Base-by-base conservation (phyloP, 2,329 filamentous ascomycete genomes). In the Decorospora gaudefroyi region DNA sequence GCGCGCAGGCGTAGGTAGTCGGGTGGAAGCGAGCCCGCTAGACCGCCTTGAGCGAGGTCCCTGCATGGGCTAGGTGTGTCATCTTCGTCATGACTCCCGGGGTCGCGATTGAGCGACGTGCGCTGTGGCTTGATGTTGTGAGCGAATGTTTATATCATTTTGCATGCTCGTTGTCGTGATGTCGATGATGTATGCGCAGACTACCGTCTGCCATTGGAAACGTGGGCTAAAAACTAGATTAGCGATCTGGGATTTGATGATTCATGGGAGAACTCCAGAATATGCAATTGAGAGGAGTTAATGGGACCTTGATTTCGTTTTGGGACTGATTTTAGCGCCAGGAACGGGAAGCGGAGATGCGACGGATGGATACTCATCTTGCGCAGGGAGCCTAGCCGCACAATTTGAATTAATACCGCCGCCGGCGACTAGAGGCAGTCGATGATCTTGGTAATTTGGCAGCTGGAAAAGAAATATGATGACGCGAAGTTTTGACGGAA, bases 21-120 rank as follows among this genome's bases (percentile, higher is more conserved):
- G 43, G 43, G 32, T 35, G 32, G 43, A 46, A 42, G 43, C 43
- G 43, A 46, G 31, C 6, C n/a, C 15, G 13, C 43, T 46, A 42
- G n/a, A 16, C 21, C 8, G 6, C 12, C 31, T 46, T 17, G 4
- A 16, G 38, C 27, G 13, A 15, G 13, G 16, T 29, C 11, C 23
- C 25, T 30, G 32, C 43, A 46, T 42, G 38, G 31, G 28, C 19
- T 4, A 26, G 16, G 16, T 11, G 36, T n/a, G 38, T 46, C 43
- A 15, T 23, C 27, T 36, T 36, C 43, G 43, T 46, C 43, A 46
- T 38, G 31, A 46, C 43, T 46, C 21, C 25, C 5, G 6, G n/a
- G 18, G 9, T 17, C 19, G 26, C 25, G 11, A 15, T 18, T 9
- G n/a, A 18, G 18, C 12, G 13, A 19, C 16, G 18, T 41, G 19